These are phyloP conservation scores for Globisporangium canariense DNA, from an alignment of 352 stramenopile genomes.

Conservation along the genomic window DNA sequence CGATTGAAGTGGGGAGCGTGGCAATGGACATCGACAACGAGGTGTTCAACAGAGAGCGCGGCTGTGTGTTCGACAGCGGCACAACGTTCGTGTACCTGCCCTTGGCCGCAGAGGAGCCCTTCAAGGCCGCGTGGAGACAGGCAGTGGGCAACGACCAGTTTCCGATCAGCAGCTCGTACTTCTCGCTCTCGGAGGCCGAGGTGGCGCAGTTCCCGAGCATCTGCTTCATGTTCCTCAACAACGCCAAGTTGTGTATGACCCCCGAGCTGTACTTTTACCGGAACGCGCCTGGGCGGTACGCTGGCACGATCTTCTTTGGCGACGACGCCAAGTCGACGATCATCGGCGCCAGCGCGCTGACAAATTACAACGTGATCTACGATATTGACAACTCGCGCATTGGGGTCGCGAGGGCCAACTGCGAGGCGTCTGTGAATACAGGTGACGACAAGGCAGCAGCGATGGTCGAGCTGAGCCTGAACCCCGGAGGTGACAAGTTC, in stretches of 20 bases:
- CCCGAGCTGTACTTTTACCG: conserved; percentile 49
- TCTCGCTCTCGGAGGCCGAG: conserved; percentile 27
- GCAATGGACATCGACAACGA: conserved; percentile 29
- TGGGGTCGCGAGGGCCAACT: conserved; percentile 56
- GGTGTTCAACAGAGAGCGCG: conserved; percentile 60
- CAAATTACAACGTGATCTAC: conserved; percentile 77
- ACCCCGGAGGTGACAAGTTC: conserved; percentile 65
- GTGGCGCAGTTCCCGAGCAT: conserved; percentile 43
- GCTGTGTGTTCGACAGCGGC: conserved; percentile 76
- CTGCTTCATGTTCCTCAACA: conserved; percentile 70
- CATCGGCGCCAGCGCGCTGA: conserved; percentile 61
- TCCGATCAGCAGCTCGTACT: conserved; percentile 46
- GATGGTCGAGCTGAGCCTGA: conserved; percentile 45
- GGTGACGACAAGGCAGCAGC: conserved; percentile 11
- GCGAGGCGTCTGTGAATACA: conserved; percentile 21
- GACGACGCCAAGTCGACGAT: conserved; percentile 65
- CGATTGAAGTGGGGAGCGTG: conserved; percentile 36
- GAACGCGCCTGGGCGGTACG: conserved; percentile 36
- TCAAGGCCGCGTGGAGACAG: conserved; percentile 44
- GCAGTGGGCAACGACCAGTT: conserved; percentile 37
- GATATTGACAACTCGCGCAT: conserved; percentile 71
- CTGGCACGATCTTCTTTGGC: conserved; percentile 67
- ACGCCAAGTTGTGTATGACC: conserved; percentile 48
- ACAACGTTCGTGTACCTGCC: conserved; percentile 82
- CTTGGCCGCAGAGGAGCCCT: conserved; percentile 25